phyloP scores from a whole-genome alignment of 1,139 yeast species.

The Yamadazyma epiphylla region DNA sequence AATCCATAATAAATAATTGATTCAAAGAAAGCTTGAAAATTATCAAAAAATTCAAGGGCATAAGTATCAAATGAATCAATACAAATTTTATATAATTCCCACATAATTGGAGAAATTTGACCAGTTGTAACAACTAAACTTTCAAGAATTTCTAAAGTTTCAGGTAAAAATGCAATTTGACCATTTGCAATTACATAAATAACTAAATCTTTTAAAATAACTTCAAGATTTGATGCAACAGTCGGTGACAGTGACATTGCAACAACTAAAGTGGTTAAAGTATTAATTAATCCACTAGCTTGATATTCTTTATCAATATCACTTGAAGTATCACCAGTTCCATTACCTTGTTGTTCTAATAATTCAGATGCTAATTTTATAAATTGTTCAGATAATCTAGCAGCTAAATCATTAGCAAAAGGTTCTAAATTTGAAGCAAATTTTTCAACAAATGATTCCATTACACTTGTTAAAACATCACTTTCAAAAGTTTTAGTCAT shows the following conservation, averaged over 20 bases:
- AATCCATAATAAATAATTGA: conserved; percentile 47
- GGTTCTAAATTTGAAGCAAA: conserved; percentile 54
- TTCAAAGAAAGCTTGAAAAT: conserved; percentile 48
- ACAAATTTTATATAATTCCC: conserved; percentile 43
- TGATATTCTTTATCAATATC: conserved; percentile 50
- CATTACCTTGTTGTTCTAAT: conserved; percentile 23
- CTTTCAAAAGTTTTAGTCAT: conserved; percentile 49
- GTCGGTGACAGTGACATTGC: conserved; percentile 48
- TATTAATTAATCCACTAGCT: conserved; percentile 48
- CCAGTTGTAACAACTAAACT: conserved; percentile 41
- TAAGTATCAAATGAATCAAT: conserved; percentile 49
- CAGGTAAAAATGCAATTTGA: conserved; percentile 43
- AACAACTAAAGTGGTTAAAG: conserved; percentile 49
- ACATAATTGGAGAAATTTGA: conserved; percentile 41
- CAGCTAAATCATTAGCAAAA: conserved; percentile 48
- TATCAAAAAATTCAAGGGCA: conserved; percentile 50
- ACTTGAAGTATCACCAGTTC: conserved; percentile 17
- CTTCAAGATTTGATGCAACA: conserved; percentile 39
- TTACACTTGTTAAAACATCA: conserved; percentile 50
- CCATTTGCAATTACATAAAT: conserved; percentile 47
- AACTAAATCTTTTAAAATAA: conserved; percentile 37
- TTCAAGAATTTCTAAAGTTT: conserved; percentile 48
- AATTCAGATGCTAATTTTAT: conserved; percentile 42
- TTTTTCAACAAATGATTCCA: conserved; percentile 55
- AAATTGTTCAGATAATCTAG: conserved; percentile 47